Evolutionary conservation across 805 yeast genomes (phyloP).

Genomic region (Yarrowia alimentaria): DNA sequence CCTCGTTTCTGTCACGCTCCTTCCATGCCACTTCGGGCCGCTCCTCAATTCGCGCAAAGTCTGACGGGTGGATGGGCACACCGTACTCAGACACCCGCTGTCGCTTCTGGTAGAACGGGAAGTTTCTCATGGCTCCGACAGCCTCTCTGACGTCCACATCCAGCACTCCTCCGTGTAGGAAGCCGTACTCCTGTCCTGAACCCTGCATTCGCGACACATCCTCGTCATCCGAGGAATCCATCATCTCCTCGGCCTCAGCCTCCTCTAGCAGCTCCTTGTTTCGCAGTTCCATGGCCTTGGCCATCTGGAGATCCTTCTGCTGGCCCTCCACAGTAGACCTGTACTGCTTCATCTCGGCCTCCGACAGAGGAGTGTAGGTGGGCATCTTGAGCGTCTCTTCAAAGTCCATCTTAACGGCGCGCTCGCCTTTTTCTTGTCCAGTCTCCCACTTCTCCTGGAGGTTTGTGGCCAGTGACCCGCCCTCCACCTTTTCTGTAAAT

Average conservation of each 20-base stretch:
- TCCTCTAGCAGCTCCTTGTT: conserved; percentile 43
- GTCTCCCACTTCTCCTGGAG: conserved; percentile 44
- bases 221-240: conserved; percentile 36
- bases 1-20: conserved; percentile 10
- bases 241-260: conserved; percentile 37
- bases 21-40: conserved; percentile 30
- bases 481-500: conserved; percentile 63
- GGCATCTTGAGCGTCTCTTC: conserved; percentile 28
- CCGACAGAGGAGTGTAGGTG: conserved; percentile 31
- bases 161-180: conserved; percentile 6
- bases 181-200: conserved; percentile 32
- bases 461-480: conserved; percentile 49
- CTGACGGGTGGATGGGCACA: conserved; percentile 62
- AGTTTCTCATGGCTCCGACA: conserved; percentile 39
- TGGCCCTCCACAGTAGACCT: conserved; percentile 33
- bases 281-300: conserved; percentile 39
- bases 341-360: conserved; percentile 39
- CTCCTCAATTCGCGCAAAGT: conserved; percentile 57
- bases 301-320: conserved; percentile 32
- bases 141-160: conserved; percentile 46
- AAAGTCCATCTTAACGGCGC: conserved; percentile 30
- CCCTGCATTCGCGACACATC: conserved; percentile 34
- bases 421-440: conserved; percentile 37
- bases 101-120: conserved; percentile 65
- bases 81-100: conserved; percentile 86